phyloP scores from a whole-genome alignment of 371 early-diverging fungal species.

The Syncephalastrum sp. region DNA sequence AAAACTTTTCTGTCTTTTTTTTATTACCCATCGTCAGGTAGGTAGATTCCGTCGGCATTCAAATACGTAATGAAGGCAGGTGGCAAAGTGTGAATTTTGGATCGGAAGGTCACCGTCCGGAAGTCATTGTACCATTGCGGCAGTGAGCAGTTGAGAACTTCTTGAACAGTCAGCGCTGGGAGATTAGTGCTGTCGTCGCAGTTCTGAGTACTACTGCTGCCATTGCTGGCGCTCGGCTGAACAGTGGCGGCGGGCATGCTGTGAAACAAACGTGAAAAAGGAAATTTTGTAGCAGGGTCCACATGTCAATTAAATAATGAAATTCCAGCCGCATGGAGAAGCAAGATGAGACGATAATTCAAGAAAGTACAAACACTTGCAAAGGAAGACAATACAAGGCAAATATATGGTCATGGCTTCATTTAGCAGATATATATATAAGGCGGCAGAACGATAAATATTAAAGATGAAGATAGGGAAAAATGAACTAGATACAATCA shows the following conservation, averaged over 20 bases:
- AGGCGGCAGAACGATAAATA: too few relatives aligned
- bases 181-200: slow-evolving; percentile 12
- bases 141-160: slow-evolving; percentile 71
- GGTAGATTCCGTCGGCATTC: slow-evolving; percentile 78
- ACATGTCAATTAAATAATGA: too few relatives aligned
- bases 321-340: too few relatives aligned
- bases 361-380: too few relatives aligned
- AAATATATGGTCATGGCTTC: too few relatives aligned
- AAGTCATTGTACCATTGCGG: slow-evolving; percentile 78
- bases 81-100: slow-evolving; percentile 67
- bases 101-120: slow-evolving; percentile 62
- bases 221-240: not conserved
- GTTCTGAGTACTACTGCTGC: not conserved
- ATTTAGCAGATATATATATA: too few relatives aligned
- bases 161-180: slow-evolving; percentile 49
- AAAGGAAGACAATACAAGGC: too few relatives aligned
- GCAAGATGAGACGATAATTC: too few relatives aligned
- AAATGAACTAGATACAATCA: too few relatives aligned
- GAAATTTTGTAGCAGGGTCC: not conserved
- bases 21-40: slow-evolving; percentile 67
- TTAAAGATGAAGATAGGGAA: too few relatives aligned
- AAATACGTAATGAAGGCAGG: slow-evolving; percentile 81
- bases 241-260: slow-evolving; percentile 1
- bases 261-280: not conserved
- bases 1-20: not conserved